Evolutionary conservation across 2,329 filamentous ascomycete species (phyloP).

Genomic region (Apiospora arundinis): DNA sequence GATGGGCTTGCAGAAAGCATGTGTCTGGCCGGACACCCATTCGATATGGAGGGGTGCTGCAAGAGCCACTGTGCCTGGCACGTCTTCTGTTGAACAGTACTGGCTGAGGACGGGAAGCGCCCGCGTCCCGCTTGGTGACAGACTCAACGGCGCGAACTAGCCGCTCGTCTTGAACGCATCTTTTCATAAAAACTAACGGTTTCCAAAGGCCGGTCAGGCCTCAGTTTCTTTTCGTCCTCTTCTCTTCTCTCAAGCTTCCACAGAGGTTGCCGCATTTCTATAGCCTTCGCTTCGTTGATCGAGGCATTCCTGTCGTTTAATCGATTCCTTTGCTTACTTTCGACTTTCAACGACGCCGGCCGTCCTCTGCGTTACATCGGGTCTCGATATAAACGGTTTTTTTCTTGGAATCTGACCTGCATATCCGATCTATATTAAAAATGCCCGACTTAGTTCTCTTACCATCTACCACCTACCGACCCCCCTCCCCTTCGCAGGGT

Average conservation of each 20-base stretch:
- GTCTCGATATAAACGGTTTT: conserved; percentile 27
- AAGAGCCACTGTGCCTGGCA: conserved; percentile 24
- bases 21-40: conserved; percentile 36
- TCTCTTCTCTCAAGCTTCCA: conserved; percentile 37
- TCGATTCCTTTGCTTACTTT: conserved; percentile 36
- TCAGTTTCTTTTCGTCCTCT: conserved; percentile 32
- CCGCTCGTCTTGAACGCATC: conserved; percentile 35
- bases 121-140: conserved; percentile 30
- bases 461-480: conserved; percentile 49
- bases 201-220: conserved; percentile 34
- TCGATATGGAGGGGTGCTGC: conserved; percentile 27
- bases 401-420: conserved; percentile 32
- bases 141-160: conserved; percentile 34
- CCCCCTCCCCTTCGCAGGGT: conserved; percentile 61
- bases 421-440: conserved; percentile 38
- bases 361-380: conserved; percentile 38
- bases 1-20: conserved; percentile 34
- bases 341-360: conserved; percentile 41
- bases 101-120: conserved; percentile 35
- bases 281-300: conserved; percentile 52
- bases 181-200: conserved; percentile 41
- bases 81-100: background rate
- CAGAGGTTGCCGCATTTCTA: conserved; percentile 40
- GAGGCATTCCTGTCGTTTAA: conserved; percentile 51
- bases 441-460: conserved; percentile 56